Evolutionary conservation across 768 basidiomycete species (phyloP).

Genomic region (Gloeophyllum trabeum): DNA sequence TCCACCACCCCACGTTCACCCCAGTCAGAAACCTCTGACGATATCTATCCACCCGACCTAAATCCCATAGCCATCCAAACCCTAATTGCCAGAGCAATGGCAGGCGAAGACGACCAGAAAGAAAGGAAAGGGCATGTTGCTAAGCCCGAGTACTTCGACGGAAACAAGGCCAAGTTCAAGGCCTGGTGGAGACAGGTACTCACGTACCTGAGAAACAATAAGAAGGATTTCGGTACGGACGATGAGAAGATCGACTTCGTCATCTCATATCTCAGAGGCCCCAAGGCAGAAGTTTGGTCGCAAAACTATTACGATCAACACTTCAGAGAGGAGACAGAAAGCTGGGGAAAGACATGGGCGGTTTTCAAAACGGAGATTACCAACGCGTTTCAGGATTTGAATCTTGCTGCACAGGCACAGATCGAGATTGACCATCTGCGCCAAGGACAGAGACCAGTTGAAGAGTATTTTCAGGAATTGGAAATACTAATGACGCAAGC

Average conservation of each 20-base stretch:
- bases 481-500: not conserved
- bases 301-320: not conserved
- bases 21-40: no score
- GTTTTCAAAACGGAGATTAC: not conserved
- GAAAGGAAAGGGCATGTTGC: not conserved
- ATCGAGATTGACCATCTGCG: not conserved
- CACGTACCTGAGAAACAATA: not conserved
- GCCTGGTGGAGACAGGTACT: not conserved
- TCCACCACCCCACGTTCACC: no score
- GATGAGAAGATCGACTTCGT: not conserved
- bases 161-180: not conserved
- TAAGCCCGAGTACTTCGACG: not conserved
- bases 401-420: conserved; percentile 1
- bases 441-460: not conserved
- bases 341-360: not conserved
- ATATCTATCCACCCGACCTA: no score
- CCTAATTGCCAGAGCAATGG: no score
- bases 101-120: no score
- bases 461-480: not conserved
- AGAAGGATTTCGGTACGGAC: not conserved
- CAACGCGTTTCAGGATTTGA: not conserved
- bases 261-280: not conserved
- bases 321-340: not conserved
- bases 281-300: not conserved
- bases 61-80: no score